Percentiles rank a stretch among this genome's conserved stretches.
These are phyloP conservation scores for Lactarius sp. DNA, from an alignment of 768 basidiomycete species.

Conservation along the genomic window DNA sequence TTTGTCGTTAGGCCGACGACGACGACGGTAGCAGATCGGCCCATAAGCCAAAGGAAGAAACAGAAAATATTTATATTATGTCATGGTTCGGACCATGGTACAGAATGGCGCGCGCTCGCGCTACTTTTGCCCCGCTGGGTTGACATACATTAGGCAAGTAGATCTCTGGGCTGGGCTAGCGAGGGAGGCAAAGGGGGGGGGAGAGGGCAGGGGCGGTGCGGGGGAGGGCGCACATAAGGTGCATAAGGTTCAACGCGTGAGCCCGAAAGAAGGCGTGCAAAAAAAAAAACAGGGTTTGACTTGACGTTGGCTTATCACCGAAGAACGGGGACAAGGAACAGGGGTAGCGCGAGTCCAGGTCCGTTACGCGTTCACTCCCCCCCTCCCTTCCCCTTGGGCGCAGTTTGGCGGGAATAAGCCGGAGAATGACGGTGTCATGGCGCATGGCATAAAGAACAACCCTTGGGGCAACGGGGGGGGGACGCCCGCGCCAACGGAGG, in stretches of 20 bases:
- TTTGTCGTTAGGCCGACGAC: slow-evolving; percentile 8
- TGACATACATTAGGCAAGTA: slow-evolving; percentile 1
- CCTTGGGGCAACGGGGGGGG: neutral
- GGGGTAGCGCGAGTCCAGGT: neutral
- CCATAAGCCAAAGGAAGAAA: neutral
- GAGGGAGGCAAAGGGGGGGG: neutral
- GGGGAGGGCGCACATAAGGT: neutral
- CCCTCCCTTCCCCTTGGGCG: neutral
- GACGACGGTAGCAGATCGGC: slow-evolving; percentile 15
- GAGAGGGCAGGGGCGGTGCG: neutral
- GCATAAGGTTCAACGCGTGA: slow-evolving; percentile 12
- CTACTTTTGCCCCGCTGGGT: neutral
- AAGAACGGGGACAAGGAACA: slow-evolving; percentile 18
- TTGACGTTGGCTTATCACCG: slow-evolving; percentile 6
- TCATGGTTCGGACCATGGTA: slow-evolving; percentile 8
- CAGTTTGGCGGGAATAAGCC: slow-evolving; percentile 1
- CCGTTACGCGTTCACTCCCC: neutral
- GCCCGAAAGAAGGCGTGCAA: slow-evolving; percentile 3
- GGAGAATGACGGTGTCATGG: slow-evolving; percentile 1
- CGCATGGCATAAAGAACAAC: neutral
- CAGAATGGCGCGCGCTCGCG: neutral
- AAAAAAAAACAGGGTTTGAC: slow-evolving; percentile 17
- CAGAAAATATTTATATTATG: neutral
- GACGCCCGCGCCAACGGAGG: neutral
- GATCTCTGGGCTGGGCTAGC: neutral